Conservation (phyloP, 2,329 filamentous ascomycete genomes). For the Penicillium aurantiogriseum region DNA sequence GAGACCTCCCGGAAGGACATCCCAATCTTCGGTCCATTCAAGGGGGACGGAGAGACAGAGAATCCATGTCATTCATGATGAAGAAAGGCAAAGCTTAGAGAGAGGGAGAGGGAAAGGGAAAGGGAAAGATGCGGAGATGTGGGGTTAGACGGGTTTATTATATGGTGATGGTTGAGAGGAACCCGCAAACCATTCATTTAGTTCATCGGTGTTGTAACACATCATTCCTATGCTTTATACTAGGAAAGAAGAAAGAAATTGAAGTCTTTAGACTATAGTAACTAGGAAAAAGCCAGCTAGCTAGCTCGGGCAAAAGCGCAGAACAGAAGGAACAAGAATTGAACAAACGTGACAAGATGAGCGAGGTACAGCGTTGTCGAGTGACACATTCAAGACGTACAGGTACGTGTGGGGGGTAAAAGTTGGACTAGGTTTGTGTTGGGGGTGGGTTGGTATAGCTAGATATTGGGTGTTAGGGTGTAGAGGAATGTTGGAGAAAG, state of each 20-base stretch:
- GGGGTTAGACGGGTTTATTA: not conserved
- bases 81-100: not conserved
- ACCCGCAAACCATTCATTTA: not conserved
- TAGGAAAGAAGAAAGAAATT: not conserved
- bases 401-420: not conserved
- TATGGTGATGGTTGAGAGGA: not conserved
- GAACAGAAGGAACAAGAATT: slow-evolving; percentile 1
- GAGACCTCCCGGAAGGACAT: no score
- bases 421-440: not conserved
- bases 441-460: not conserved
- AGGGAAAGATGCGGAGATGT: not conserved
- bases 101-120: not conserved
- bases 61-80: not conserved
- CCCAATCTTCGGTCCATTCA: no score
- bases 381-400: slow-evolving; percentile 6
- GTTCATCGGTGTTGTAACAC: not conserved
- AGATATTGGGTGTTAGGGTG: not conserved
- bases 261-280: slow-evolving; percentile 7
- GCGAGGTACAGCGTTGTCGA: slow-evolving; percentile 4
- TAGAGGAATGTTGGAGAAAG: not conserved
- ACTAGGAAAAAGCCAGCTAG: slow-evolving; percentile 9
- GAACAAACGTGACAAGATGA: not conserved
- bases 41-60: no score
- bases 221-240: not conserved
- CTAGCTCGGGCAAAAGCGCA: slow-evolving; percentile 4